Evolutionary conservation across 1,139 yeast genomes (phyloP).

Genomic region (Scheffersomyces segobiensis): DNA sequence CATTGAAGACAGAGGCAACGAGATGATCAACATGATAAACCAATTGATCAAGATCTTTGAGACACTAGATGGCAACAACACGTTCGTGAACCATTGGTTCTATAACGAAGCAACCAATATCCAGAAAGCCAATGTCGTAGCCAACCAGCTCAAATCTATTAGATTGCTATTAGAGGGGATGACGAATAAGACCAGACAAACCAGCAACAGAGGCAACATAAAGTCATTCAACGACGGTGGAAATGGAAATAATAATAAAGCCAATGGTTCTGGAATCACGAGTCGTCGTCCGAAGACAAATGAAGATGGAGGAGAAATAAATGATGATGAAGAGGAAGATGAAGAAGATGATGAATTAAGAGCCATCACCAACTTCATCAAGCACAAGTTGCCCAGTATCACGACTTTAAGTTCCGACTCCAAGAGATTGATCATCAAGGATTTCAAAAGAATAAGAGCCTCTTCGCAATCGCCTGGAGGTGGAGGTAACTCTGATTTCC

Average conservation of each 20-base stretch:
- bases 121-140: constrained; percentile 59
- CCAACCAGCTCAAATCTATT: constrained; percentile 60
- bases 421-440: constrained; percentile 59
- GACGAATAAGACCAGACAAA: constrained; percentile 24
- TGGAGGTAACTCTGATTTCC: constrained; percentile 63
- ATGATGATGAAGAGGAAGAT: constrained; percentile 31
- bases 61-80: constrained; percentile 32
- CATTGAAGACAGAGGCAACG: constrained; percentile 32
- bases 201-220: neutral
- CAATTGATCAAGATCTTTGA: constrained; percentile 38
- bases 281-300: constrained; percentile 3
- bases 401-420: constrained; percentile 48
- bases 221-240: constrained; percentile 5
- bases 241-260: constrained; percentile 1
- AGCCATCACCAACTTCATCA: constrained; percentile 45
- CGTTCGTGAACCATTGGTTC: constrained; percentile 47
- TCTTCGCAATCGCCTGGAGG: constrained; percentile 56
- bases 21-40: constrained; percentile 31
- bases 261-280: neutral
- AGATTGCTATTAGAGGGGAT: constrained; percentile 56
- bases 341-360: constrained; percentile 48
- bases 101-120: constrained; percentile 50
- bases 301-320: constrained; percentile 14
- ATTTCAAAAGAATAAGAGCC: constrained; percentile 59
- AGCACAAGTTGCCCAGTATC: constrained; percentile 47